Evolutionary conservation across 345 rosid genomes (phyloP).

Genomic region (Boechera stricta): DNA sequence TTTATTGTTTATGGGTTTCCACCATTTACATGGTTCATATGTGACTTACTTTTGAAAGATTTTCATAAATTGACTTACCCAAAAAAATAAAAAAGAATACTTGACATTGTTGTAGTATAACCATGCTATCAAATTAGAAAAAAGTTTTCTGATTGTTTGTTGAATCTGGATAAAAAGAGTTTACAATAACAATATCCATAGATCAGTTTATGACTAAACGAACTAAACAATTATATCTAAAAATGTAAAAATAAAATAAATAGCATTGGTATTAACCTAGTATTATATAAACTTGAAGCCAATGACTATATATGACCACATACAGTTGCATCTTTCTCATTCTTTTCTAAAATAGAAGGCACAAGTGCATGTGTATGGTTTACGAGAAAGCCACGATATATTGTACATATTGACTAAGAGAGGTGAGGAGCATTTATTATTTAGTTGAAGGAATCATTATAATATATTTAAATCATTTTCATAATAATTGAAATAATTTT

Average conservation of each 20-base stretch:
- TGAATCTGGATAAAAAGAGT: background rate
- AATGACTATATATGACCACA: slow-evolving; percentile 11
- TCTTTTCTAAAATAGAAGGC: slow-evolving; percentile 25
- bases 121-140: background rate
- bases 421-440: slow-evolving; percentile 28
- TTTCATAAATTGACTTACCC: too few relatives aligned
- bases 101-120: too few relatives aligned
- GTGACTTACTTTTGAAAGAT: too few relatives aligned
- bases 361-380: slow-evolving; percentile 46
- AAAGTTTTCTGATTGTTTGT: background rate
- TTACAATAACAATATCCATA: background rate
- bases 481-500: background rate
- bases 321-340: slow-evolving; percentile 14
- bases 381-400: slow-evolving; percentile 37
- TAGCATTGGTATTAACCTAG: background rate
- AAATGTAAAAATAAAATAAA: background rate
- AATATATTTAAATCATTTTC: slow-evolving; percentile 3
- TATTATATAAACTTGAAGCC: slow-evolving; percentile 6
- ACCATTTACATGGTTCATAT: too few relatives aligned
- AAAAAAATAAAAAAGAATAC: too few relatives aligned
- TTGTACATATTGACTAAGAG: slow-evolving; percentile 24
- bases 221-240: background rate
- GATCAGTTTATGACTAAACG: background rate
- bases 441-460: slow-evolving; percentile 23
- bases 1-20: too few relatives aligned